A percentile compares a stretch with the other conserved stretches of the same genome.
Conservation (phyloP, 208 protist genomes). For the Leishmania mexicana region DNA sequence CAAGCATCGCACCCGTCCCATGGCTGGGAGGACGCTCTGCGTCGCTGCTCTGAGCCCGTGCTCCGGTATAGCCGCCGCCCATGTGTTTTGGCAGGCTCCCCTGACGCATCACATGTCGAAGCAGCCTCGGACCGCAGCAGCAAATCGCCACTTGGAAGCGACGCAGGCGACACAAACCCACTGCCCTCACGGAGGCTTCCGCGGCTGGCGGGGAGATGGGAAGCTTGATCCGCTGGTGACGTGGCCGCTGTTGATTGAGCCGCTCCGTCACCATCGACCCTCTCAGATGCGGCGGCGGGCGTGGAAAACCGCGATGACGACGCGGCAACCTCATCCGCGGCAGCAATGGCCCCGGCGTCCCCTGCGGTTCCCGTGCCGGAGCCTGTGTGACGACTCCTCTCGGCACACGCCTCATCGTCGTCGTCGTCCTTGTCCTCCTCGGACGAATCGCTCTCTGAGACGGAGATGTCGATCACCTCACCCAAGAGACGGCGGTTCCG, state of each 20-base stretch:
- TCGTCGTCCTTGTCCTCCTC: not conserved
- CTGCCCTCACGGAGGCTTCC: not conserved
- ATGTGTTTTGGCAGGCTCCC: not conserved
- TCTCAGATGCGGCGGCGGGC: not conserved
- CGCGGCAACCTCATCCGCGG: not conserved
- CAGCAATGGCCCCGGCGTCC: not conserved
- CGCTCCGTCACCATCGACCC: not conserved
- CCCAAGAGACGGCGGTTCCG: constrained; percentile 6
- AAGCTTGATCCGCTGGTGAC: not conserved
- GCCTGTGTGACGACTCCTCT: not conserved
- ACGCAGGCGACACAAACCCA: not conserved
- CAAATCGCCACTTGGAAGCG: not conserved
- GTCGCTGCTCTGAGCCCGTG: not conserved
- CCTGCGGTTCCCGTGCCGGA: not conserved
- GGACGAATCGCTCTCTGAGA: not conserved
- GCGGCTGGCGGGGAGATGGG: not conserved
- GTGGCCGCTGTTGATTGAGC: not conserved
- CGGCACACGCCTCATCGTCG: not conserved
- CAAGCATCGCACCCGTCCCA: not conserved
- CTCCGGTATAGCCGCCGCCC: not conserved
- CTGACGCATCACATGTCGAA: not conserved
- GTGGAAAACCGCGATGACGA: not conserved
- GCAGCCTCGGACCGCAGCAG: not conserved
- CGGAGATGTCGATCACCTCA: constrained; percentile 11
- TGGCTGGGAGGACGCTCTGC: not conserved